Evolutionary conservation across 305 asterid species (phyloP).

Genomic region (Solanum hybrid): DNA sequence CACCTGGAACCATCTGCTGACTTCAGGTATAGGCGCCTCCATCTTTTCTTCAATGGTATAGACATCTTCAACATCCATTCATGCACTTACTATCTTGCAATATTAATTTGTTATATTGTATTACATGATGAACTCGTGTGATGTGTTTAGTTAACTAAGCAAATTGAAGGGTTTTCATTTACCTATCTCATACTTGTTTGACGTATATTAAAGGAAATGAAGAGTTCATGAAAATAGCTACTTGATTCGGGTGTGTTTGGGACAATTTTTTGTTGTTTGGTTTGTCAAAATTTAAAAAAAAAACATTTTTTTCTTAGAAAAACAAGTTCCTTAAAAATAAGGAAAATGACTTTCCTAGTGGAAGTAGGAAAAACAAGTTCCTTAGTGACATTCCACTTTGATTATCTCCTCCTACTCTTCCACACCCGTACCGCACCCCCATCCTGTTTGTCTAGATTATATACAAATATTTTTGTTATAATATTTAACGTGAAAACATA

Average conservation of each 20-base stretch:
- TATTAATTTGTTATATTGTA: background rate
- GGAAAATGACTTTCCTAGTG: background rate
- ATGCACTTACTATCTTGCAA: background rate
- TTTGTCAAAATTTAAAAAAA: background rate
- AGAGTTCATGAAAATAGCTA: background rate
- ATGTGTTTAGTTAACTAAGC: background rate
- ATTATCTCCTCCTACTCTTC: background rate
- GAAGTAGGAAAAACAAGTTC: background rate
- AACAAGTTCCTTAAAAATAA: background rate
- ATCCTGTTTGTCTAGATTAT: background rate
- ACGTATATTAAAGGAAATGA: background rate
- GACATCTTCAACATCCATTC: background rate
- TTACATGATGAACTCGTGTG: background rate
- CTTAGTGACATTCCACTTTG: background rate
- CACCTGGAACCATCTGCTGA: background rate
- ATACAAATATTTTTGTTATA: background rate
- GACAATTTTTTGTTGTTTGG: background rate
- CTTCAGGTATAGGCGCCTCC: background rate
- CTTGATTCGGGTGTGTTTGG: background rate
- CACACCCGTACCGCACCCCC: background rate
- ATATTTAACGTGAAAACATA: background rate
- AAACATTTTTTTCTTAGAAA: background rate
- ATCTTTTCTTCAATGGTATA: background rate
- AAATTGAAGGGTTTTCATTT: background rate
- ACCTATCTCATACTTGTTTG: background rate